These are phyloP conservation scores for Sphaerulina musiva DNA, from an alignment of 2,329 filamentous ascomycete genomes.

Conservation along the genomic window DNA sequence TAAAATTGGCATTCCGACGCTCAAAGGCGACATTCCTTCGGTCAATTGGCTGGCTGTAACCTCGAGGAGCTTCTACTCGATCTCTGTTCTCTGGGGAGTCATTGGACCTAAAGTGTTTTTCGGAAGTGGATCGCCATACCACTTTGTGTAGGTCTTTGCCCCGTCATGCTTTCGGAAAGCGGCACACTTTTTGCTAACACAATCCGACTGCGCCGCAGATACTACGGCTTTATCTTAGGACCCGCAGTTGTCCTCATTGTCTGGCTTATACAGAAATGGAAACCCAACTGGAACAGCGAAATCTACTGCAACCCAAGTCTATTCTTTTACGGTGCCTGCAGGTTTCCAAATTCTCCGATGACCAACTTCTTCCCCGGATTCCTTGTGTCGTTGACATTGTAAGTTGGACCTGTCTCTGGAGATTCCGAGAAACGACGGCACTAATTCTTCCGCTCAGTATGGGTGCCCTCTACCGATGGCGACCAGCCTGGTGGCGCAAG, in stretches of 20 bases:
- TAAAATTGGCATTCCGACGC: slow-evolving; percentile 36
- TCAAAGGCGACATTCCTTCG: slow-evolving; percentile 8
- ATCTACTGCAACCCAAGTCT: slow-evolving; percentile 10
- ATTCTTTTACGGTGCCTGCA: slow-evolving; percentile 12
- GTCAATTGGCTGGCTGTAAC: slow-evolving; percentile 14
- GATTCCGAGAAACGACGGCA: too few relatives aligned
- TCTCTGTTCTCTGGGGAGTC: slow-evolving; percentile 35
- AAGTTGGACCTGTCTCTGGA: background rate
- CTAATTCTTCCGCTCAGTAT: slow-evolving; percentile 6
- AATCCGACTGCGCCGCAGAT: background rate
- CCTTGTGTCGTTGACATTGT: slow-evolving; percentile 9
- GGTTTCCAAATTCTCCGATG: slow-evolving; percentile 12
- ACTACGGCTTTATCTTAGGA: slow-evolving; percentile 17
- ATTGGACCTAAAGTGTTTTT: slow-evolving; percentile 29
- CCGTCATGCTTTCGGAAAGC: background rate
- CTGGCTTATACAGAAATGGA: slow-evolving; percentile 12
- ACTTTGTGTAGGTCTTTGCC: slow-evolving; percentile 1
- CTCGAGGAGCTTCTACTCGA: slow-evolving; percentile 15
- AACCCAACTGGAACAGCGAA: slow-evolving; percentile 15
- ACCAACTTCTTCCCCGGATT: slow-evolving; percentile 11
- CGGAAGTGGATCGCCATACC: slow-evolving; percentile 10
- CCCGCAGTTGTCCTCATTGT: slow-evolving; percentile 11
- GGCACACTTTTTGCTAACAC: background rate
- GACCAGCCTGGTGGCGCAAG: slow-evolving; percentile 15
- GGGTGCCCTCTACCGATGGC: slow-evolving; percentile 16